Percentiles rank a stretch among this genome's conserved stretches.
These are phyloP conservation scores for Pinus albicaulis DNA, from an alignment of 75 land plant genomes.

Conservation along the genomic window DNA sequence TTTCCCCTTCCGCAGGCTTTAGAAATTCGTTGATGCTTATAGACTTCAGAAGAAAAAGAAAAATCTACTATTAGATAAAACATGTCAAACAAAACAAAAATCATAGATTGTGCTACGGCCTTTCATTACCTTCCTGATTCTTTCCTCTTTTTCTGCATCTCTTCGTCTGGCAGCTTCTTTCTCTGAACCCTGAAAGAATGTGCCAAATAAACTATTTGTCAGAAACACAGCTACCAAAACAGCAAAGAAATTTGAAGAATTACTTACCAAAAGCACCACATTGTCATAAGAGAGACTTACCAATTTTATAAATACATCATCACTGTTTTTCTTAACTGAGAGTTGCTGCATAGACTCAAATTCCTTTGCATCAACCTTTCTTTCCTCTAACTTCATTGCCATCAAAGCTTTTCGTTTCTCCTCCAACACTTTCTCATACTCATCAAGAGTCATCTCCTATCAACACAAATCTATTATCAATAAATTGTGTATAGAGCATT, in stretches of 20 bases:
- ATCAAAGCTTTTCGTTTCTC: constrained; percentile 56
- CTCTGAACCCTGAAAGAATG: constrained; percentile 36
- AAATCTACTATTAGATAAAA: background rate
- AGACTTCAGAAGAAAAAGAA: constrained; percentile 24
- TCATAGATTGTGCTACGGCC: background rate
- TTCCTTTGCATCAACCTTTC: constrained; percentile 63
- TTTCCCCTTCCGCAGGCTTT: constrained; percentile 47
- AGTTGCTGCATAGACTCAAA: constrained; percentile 63
- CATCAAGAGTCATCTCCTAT: constrained; percentile 72
- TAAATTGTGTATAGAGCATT: too few species aligned
- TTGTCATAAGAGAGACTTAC: constrained; percentile 17
- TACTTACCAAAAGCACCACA: too few species aligned
- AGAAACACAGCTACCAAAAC: too few species aligned
- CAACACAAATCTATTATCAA: too few species aligned
- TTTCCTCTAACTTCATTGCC: constrained; percentile 48
- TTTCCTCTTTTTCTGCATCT: constrained; percentile 79
- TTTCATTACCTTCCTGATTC: constrained; percentile 43
- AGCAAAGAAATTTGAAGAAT: too few species aligned
- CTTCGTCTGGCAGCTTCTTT: constrained; percentile 52
- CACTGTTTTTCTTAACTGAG: constrained; percentile 45
- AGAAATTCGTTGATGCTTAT: constrained; percentile 65
- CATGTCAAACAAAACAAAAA: background rate
- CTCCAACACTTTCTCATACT: constrained; percentile 62
- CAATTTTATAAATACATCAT: constrained; percentile 65
- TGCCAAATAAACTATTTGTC: too few species aligned